Conservation (phyloP, 176 grass and related monocot species). For the Puccinellia tenuiflora region DNA sequence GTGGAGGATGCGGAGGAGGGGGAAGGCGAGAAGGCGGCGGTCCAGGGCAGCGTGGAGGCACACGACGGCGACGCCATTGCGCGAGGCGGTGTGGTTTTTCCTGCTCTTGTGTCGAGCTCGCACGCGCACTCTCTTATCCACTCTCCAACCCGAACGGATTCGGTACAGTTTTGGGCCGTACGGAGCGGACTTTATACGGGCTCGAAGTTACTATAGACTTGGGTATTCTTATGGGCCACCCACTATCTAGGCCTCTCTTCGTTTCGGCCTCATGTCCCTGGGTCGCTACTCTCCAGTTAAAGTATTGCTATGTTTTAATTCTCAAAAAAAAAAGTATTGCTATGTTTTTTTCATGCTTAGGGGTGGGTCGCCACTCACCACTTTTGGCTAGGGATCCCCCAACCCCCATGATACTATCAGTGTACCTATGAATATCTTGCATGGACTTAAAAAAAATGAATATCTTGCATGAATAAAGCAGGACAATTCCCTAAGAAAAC, state of each 20-base stretch:
- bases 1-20: not conserved
- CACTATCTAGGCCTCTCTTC: not conserved
- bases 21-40: not conserved
- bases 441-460: no score
- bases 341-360: no score
- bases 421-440: no score
- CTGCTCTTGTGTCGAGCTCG: not conserved
- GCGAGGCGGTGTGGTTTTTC: not conserved
- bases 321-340: no score
- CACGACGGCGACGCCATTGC: conserved; percentile 42
- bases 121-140: conserved; percentile 10
- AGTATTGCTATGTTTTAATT: no score
- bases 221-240: not conserved
- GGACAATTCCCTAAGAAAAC: no score
- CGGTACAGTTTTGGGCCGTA: not conserved
- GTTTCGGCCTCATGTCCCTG: no score
- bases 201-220: not conserved
- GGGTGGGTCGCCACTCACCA: no score
- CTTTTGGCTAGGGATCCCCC: no score
- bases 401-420: no score
- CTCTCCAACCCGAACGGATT: not conserved
- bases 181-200: not conserved
- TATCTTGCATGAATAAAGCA: no score
- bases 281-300: no score
- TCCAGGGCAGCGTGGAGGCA: conserved; percentile 38